Base-by-base conservation (phyloP, 2,329 filamentous ascomycete species). In the Stenocarpella maydis region DNA sequence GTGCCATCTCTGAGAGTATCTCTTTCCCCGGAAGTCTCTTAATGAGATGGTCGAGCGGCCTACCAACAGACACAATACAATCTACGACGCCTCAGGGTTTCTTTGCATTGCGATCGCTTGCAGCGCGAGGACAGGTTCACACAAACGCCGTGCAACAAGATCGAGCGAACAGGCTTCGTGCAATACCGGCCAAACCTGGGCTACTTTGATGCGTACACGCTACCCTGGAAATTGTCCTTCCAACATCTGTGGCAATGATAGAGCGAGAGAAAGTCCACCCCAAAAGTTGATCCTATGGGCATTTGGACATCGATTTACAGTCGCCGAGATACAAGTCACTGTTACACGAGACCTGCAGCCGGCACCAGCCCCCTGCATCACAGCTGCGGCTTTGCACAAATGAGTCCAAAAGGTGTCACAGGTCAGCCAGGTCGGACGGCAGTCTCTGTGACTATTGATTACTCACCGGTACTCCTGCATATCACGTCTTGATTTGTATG, bases 341-440 rank as follows among this genome's bases (percentile, higher is more conserved):
- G 28, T 49, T 58, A 21, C 52, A 67, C 49, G 31, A 45, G 26
- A 41, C 26, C 41, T 54, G 47, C 53, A 49, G 47, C 65, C 43
- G 45, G 24, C 37, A 61, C 63, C 63, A 49, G 67, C 37, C 39
- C 61, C 49, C 50, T 43, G 28, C 71, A 67, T 68, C 19, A 49
- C 15, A 60, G 31, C 68, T 52, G 61, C 67, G 61, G 60, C 67
- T 31, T 70, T 54, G 54, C 58, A 54, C 58, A 26, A 66, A 49
- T 60, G 47, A 52, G 53, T 41, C 39, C 54, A 19, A 55, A 12
- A 63, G 61, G 64, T 60, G 54, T 41, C 47, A 45, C 31, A 39
- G 39, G 26, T 43, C 53, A 28, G 54, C 50, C 26, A 53, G 37
- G 28, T 26, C 15, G 17, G 31, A 24, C 41, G 21, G 49, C 21